Evolutionary conservation across 257 asterid species (phyloP), one percentile per base, ranked within the genome.

Genomic region (Petunia axillaris): DNA sequence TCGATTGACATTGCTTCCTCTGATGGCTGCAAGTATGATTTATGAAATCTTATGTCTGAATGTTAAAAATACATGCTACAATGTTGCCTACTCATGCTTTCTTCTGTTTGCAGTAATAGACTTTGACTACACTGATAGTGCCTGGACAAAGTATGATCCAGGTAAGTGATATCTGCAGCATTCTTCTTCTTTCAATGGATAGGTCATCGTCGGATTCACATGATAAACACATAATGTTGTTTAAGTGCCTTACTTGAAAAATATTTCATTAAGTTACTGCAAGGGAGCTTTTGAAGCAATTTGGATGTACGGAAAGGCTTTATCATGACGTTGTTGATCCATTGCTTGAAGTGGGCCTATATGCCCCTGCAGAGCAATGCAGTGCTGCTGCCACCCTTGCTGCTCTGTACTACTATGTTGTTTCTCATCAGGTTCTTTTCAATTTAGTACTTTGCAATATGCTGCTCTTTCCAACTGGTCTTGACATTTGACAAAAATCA

Each of bases 341-440:
- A 36, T 70, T 91, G 87, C 80, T 91, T 86, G 90, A 83, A 85
- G 93, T 91, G 77, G 94, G 93, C 55, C 84, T 91, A 76, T 88
- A 82, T 83, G 90, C 94, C 70, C 91, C 93, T 6, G 77, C 93
- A 11, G 96, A 91, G 84, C 91, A 85, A 73, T 90, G 91, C 79
- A 91, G 93, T 82, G 87, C 94, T 40, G 94, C 96, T 83, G 89
- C 91, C 60, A 86, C 91, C 64, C 83, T 90, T 62, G 93, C 86
- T 83, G 82, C 86, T 87, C 84, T 90, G 8, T 77, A 87, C 82
- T 87, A 87, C 82, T 87, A 81, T 38, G 83, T 88, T 73, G 81
- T 91, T 16, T 87, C 89, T 60, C 91, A 88, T 76, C 94, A 91
- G 96, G 96, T 91, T 58, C 71, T 78, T 13, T 11, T 6, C 76